These are phyloP conservation scores for Scutellaria galericulata DNA, from an alignment of 257 asterid genomes.

Conservation along the genomic window DNA sequence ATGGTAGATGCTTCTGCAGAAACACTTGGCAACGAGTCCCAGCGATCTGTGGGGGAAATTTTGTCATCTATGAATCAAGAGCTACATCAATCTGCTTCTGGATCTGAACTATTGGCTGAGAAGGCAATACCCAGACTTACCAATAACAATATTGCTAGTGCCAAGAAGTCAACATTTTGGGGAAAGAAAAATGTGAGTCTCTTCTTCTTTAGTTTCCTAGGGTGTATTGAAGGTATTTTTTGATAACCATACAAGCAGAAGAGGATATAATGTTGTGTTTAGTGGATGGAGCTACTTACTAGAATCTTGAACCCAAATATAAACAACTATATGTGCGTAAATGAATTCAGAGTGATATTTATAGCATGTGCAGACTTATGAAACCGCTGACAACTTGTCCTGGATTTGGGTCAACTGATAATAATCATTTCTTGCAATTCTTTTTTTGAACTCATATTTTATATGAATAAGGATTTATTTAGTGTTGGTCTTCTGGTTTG, in stretches of 20 bases:
- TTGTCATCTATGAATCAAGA: conserved; percentile 80
- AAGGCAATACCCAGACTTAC: conserved; percentile 56
- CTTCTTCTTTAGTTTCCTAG: neutral
- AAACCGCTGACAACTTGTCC: conserved; percentile 1
- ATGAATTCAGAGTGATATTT: neutral
- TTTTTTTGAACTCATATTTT: neutral
- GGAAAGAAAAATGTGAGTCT: conserved; percentile 79
- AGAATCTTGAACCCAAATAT: neutral
- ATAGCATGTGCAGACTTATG: conserved; percentile 3
- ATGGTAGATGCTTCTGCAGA: conserved; percentile 51
- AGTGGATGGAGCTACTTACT: conserved; percentile 21
- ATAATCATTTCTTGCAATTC: neutral
- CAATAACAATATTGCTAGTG: conserved; percentile 49
- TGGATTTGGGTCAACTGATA: neutral
- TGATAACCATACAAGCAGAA: neutral
- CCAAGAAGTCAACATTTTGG: conserved; percentile 79
- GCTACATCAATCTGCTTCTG: conserved; percentile 58
- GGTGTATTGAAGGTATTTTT: neutral
- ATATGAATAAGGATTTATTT: neutral
- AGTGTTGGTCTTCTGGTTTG: neutral
- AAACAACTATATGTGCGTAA: conserved; percentile 3
- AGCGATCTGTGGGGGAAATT: conserved; percentile 78
- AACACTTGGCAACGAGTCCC: conserved; percentile 63
- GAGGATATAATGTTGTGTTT: conserved; percentile 10
- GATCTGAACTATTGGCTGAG: conserved; percentile 60